Conservation (phyloP, 2,329 filamentous ascomycete genomes). For the Fusarium piperis region DNA sequence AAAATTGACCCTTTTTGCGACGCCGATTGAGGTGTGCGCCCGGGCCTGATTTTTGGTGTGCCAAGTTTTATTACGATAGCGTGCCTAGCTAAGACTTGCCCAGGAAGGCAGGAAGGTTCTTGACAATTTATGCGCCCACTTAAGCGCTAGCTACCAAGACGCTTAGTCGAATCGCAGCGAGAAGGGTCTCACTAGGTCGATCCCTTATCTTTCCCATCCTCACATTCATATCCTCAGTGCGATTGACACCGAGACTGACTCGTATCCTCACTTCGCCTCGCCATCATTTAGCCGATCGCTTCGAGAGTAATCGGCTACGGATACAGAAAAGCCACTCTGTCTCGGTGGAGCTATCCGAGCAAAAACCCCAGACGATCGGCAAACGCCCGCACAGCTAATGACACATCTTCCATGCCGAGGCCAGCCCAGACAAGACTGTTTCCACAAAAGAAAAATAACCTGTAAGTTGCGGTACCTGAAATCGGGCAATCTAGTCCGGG, state of each 20-base stretch:
- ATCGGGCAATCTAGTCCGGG: background rate
- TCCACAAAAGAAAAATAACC: slow-evolving; percentile 14
- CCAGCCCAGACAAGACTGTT: background rate
- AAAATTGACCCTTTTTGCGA: no score
- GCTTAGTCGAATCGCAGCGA: slow-evolving; percentile 5
- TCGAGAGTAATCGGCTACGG: background rate
- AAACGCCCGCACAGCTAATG: background rate
- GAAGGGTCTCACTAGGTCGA: slow-evolving; percentile 2
- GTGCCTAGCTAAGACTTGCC: background rate
- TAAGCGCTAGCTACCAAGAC: background rate
- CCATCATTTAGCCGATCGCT: slow-evolving; percentile 8
- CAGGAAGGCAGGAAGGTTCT: background rate
- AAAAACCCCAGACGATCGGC: slow-evolving; percentile 21
- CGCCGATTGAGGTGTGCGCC: no score
- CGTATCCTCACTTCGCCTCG: slow-evolving; percentile 1
- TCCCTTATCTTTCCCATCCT: background rate
- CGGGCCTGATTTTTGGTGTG: no score
- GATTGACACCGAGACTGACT: slow-evolving; percentile 14
- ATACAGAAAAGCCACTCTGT: background rate
- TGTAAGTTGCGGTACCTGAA: slow-evolving; percentile 2
- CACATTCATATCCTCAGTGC: background rate
- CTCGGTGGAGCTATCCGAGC: slow-evolving; percentile 20
- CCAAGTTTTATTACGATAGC: no score
- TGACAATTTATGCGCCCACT: background rate
- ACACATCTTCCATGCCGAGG: background rate